A percentile compares a stretch with the other conserved stretches of the same genome.
phyloP scores from a whole-genome alignment of 1,284 basidiomycete genomes.

The Pterulicium gracile region DNA sequence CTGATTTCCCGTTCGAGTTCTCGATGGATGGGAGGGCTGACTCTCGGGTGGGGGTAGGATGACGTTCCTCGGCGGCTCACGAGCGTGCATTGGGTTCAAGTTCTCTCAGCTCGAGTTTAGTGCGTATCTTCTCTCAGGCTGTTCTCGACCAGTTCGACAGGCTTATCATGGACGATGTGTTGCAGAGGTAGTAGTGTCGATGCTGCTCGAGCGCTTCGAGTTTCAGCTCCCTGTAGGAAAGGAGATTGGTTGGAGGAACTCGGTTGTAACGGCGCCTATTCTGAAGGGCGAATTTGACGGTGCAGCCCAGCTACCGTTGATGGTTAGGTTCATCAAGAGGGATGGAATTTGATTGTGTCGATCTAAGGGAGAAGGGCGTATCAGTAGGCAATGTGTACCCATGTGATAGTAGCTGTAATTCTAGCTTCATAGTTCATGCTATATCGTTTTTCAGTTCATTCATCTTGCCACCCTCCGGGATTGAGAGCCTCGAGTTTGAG shows the following conservation, averaged over 20 bases:
- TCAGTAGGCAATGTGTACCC: too few species aligned
- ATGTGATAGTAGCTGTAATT: too few species aligned
- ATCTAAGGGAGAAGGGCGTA: too few species aligned
- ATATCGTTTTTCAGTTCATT: too few species aligned
- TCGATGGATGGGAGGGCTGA: not conserved
- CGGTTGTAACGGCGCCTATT: not conserved
- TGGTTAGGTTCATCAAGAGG: too few species aligned
- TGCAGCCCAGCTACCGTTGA: not conserved
- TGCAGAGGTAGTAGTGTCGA: not conserved
- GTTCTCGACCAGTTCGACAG: not conserved
- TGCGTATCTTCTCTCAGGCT: not conserved
- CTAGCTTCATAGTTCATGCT: too few species aligned
- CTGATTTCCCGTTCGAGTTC: not conserved
- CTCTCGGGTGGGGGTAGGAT: not conserved
- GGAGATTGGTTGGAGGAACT: not conserved
- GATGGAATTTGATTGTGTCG: too few species aligned
- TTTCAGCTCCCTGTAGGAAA: not conserved
- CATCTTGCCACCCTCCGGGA: too few species aligned
- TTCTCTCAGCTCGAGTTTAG: not conserved
- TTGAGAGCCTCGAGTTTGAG: too few species aligned
- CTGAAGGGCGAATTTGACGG: not conserved
- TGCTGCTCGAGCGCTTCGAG: not conserved
- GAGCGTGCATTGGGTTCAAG: not conserved
- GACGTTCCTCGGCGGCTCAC: not conserved
- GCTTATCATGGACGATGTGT: not conserved